Evolutionary conservation across 371 early-diverging fungal genomes (phyloP), one percentile per base, ranked within the genome.

Genomic region (Catenaria anguillulae): DNA sequence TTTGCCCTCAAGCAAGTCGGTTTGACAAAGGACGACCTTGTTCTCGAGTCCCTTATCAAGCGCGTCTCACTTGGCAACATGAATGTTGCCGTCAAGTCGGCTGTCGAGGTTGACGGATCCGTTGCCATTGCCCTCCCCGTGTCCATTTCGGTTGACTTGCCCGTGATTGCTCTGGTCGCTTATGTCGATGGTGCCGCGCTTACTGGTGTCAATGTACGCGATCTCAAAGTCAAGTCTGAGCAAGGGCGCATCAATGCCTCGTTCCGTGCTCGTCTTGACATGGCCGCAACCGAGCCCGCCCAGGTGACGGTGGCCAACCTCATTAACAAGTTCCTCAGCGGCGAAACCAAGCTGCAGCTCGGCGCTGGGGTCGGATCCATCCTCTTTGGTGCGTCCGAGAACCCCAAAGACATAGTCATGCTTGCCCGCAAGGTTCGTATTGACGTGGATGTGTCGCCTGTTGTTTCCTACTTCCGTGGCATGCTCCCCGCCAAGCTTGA

Each of bases 1-100:
- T 50, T 50, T 29, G 29, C 29, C 15, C 52, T 50, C 52, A 50
- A 50, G 52, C 52, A 50, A 15, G 29, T 50, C 29, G 52, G 52
- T 2, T 23, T 50, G 29, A 50, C 26, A 8, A 8, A 19, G 1
- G 52, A 50, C 29, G 52, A 50, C 52, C 52, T 50, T 15, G 31
- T 13, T 0, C 26, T 50, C 29, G 52, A 50, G 8, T 8, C 52
- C 0, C 31, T 50, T 15, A 29, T 50, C 52, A 50, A 50, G 31
- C 52, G 52, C 52, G 52, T 26, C 15, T 10, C 52, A 17, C 52
- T 50, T 31, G 12, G 31, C 29, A 29, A 8, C 15, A 1, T 29
- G 13, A 23, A 50, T 31, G 29, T 50, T 19, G 52, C 10, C 2
- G 29, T 50, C 13, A 13, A 17, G 5, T 10, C 26, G 10, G 15